Base-by-base conservation (phyloP, 176 grass and related monocot species). In the Saccharum officinarum region DNA sequence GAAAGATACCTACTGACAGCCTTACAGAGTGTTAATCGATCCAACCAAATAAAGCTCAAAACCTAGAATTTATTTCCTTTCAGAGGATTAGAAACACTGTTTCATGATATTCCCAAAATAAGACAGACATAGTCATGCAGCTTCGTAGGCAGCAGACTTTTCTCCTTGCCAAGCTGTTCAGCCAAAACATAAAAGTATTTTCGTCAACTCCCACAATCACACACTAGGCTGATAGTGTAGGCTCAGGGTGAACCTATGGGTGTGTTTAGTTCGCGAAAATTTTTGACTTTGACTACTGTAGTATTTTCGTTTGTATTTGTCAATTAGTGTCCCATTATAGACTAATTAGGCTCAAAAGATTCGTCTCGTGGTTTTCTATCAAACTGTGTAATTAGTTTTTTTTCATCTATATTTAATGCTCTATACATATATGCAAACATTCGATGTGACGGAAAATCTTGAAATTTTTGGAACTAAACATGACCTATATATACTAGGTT, bases 171-270 rank as follows among this genome's bases (percentile, higher is more conserved):
- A 74, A 68, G 8, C 25, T 69, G 46, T 59, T 22, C 7, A 61
- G 14, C 0, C 37, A 49, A 79, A 79, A 22, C 37, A 17, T 12
- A 36, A 25, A 69, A 44, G 6, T 76, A 8, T 13, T 6, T 61
- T 47, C 23, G 79, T 83, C 88, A 90, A 79, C 67, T 82, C 79
- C 37, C 67, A 78, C 2, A 62, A 15, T 26, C 33, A 86, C 33
- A 86, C 36, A 65, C 14, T 36, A 70, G 20, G 67, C 13, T 17
- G 38, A 5, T 23, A 22, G 8, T 49, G 30, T 33, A 47, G n/a
- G n/a, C 40, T 59, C 34, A 73, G 46, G 10, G 23, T 83, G 45
- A 39, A 38, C 36, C 38, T 37, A 36, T 28, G 28, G 28, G 28
- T 28, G 28, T 28, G 28, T 28, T 28, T 28, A 28, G 28, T 28